Evolutionary conservation across 371 early-diverging fungal species (phyloP).

Genomic region (Syncephalastrum racemosum): DNA sequence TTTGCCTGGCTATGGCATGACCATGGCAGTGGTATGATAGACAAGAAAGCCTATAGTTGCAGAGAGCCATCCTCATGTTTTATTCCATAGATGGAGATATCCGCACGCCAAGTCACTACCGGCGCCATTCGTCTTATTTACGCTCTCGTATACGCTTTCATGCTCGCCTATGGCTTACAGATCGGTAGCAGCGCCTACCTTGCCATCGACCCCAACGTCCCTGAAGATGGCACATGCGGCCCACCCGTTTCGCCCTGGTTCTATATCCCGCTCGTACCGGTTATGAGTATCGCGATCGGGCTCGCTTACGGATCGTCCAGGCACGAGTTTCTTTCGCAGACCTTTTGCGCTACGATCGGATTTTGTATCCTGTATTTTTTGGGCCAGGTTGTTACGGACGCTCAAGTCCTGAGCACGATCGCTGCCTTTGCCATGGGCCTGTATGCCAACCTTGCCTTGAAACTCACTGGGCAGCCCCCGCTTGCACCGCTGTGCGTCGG

Average conservation of each 20-base stretch:
- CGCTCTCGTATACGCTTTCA: conserved; percentile 72
- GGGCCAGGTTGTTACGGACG: conserved; percentile 30
- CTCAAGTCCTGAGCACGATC: conserved; percentile 32
- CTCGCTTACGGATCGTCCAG: conserved; percentile 32
- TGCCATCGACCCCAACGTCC: conserved; percentile 25
- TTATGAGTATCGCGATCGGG: conserved; percentile 30
- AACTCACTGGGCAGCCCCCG: conserved; percentile 35
- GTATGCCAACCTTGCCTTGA: conserved; percentile 39
- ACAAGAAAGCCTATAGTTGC: not conserved
- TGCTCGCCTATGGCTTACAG: conserved; percentile 76
- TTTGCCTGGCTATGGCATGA: conserved; percentile 68
- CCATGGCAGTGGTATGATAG: conserved; percentile 53
- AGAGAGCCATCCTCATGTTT: not conserved
- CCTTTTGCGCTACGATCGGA: conserved; percentile 26
- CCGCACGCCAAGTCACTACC: conserved; percentile 74
- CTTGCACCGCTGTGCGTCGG: conserved; percentile 38
- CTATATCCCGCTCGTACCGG: conserved; percentile 30
- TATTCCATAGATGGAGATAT: conserved; percentile 29
- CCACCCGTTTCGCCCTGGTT: conserved; percentile 32
- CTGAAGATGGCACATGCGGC: conserved; percentile 27
- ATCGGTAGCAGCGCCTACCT: conserved; percentile 55
- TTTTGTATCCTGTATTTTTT: conserved; percentile 34
- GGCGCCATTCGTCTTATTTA: conserved; percentile 79
- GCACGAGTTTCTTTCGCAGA: conserved; percentile 33
- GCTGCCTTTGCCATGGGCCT: conserved; percentile 38